Evolutionary conservation across 148 eudicot species (phyloP).

Genomic region (Diospyros lotus): DNA sequence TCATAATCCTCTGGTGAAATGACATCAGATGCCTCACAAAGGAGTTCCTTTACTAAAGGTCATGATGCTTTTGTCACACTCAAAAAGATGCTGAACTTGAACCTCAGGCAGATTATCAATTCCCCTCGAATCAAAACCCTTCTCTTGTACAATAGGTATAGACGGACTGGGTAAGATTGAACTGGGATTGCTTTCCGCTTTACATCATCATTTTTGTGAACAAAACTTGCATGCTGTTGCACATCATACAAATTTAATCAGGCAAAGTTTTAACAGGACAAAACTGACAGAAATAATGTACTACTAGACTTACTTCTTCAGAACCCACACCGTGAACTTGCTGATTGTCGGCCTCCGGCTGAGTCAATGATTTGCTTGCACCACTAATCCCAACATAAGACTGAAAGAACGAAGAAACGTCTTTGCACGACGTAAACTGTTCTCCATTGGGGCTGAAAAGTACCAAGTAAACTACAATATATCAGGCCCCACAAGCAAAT

Average conservation of each 20-base stretch:
- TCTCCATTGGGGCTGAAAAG: constrained; percentile 54
- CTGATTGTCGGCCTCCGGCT: constrained; percentile 21
- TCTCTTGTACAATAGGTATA: constrained; percentile 20
- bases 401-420: constrained; percentile 45
- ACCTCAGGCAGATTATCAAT: constrained; percentile 65
- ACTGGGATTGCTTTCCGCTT: constrained; percentile 14
- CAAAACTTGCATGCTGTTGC: constrained; percentile 25
- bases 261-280: background rate
- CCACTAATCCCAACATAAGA: constrained; percentile 35
- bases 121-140: constrained; percentile 26
- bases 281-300: constrained; percentile 6
- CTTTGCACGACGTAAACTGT: constrained; percentile 52
- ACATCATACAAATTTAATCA: constrained; percentile 15
- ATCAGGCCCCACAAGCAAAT: constrained; percentile 9
- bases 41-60: constrained; percentile 40
- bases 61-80: constrained; percentile 56
- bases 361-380: constrained; percentile 32
- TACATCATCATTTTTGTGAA: constrained; percentile 13
- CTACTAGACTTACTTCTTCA: constrained; percentile 25
- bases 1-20: constrained; percentile 49
- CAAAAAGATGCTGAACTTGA: constrained; percentile 46
- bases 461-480: constrained; percentile 12
- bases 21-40: constrained; percentile 51
- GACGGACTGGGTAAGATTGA: constrained; percentile 21
- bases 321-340: constrained; percentile 24